A percentile compares a stretch with the other conserved stretches of the same genome.
phyloP scores from a whole-genome alignment of 441 rosid genomes.

The Populus hybrid region DNA sequence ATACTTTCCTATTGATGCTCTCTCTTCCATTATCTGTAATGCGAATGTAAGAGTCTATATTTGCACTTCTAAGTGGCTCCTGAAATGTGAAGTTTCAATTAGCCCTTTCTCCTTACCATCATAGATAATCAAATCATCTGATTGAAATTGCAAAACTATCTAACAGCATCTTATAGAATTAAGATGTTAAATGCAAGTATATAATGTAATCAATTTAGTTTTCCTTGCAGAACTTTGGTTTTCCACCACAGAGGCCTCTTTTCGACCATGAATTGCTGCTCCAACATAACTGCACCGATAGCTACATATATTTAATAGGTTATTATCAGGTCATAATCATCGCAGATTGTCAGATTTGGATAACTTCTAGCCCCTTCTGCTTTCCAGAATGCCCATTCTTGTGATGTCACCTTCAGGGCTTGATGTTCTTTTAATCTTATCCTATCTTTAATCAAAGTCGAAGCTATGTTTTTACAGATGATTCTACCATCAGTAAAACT shows the following conservation, averaged over 20 bases:
- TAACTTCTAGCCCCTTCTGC: background rate
- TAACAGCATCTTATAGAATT: background rate
- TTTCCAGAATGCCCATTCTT: background rate
- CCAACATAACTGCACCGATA: background rate
- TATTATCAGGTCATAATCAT: background rate
- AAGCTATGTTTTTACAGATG: background rate
- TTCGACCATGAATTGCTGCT: background rate
- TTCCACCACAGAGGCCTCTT: background rate
- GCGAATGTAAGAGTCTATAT: constrained; percentile 66
- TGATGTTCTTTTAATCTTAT: background rate
- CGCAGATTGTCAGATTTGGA: background rate
- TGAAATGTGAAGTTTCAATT: constrained; percentile 29
- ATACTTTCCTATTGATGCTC: constrained; percentile 78
- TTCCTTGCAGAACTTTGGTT: background rate
- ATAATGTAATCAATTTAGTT: background rate
- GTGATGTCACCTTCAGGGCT: background rate
- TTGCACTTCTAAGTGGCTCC: constrained; percentile 78
- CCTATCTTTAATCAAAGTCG: background rate
- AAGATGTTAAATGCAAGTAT: background rate
- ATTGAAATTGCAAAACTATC: background rate
- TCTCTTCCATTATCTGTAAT: constrained; percentile 93
- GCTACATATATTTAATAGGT: background rate
- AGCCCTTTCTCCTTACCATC: background rate
- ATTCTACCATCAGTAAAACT: background rate
- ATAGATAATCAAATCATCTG: background rate